phyloP scores from a whole-genome alignment of 2,329 filamentous ascomycete genomes.

The Nemania sp. region DNA sequence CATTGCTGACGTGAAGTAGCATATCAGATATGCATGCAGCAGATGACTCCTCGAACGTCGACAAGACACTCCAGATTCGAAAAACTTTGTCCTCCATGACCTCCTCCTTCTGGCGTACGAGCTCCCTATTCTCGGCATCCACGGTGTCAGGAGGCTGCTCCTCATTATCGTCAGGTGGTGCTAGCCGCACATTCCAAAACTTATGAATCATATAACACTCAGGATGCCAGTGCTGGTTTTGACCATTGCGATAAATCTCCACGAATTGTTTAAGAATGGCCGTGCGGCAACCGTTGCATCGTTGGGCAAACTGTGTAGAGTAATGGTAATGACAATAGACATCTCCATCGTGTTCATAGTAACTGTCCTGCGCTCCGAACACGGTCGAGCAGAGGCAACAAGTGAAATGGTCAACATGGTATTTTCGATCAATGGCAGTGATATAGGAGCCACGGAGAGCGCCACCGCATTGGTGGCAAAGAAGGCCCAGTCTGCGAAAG shows the following conservation, averaged over 20 bases:
- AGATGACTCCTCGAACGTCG: conserved; percentile 95
- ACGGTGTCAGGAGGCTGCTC: conserved; percentile 49
- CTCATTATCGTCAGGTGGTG: conserved; percentile 58
- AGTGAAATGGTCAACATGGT: conserved; percentile 98
- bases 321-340: conserved; percentile 99
- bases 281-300: conserved; percentile 95
- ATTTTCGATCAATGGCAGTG: conserved; percentile 95
- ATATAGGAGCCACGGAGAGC: conserved; percentile 97
- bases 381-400: conserved; percentile 96
- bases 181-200: conserved; percentile 96
- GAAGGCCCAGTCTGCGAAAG: conserved; percentile 85
- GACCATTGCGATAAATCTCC: conserved; percentile 95
- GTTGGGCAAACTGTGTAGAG: conserved; percentile 93
- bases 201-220: conserved; percentile 99
- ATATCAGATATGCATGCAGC: conserved; percentile 99
- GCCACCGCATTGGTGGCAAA: conserved; percentile 90
- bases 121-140: conserved; percentile 67
- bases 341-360: conserved; percentile 95
- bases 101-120: conserved; percentile 84
- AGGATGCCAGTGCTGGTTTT: conserved; percentile 99
- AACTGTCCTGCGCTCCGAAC: conserved; percentile 98
- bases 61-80: conserved; percentile 96
- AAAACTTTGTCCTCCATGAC: conserved; percentile 97
- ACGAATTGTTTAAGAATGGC: conserved; percentile 99
- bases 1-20: conserved; percentile 97